These are phyloP conservation scores for Trichophyton benhamiae DNA, from an alignment of 2,329 filamentous ascomycete species.

Conservation along the genomic window DNA sequence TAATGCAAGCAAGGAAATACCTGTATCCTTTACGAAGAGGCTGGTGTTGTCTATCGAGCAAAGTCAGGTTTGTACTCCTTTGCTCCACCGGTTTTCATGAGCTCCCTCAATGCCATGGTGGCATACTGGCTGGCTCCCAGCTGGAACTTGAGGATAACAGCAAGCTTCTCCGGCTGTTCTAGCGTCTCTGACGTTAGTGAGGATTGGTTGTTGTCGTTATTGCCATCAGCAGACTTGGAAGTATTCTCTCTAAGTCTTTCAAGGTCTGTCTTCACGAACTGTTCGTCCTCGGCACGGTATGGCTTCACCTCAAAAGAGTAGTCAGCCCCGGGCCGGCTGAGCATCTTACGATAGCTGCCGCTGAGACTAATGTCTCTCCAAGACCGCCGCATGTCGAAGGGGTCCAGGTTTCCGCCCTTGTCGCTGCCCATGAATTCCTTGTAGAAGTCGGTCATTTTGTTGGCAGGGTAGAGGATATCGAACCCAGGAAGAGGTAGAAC, in stretches of 20 bases:
- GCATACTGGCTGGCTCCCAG: slow-evolving; percentile 71
- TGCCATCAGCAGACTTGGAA: slow-evolving; percentile 15
- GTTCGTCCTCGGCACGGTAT: slow-evolving; percentile 57
- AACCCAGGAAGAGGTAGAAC: slow-evolving; percentile 88
- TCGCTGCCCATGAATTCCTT: slow-evolving; percentile 70
- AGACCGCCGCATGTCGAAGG: slow-evolving; percentile 70
- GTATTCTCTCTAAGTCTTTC: slow-evolving; percentile 47
- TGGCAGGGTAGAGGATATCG: slow-evolving; percentile 74
- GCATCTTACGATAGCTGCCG: slow-evolving; percentile 75
- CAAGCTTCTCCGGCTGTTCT: slow-evolving; percentile 41
- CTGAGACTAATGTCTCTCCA: slow-evolving; percentile 82
- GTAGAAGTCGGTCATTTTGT: slow-evolving; percentile 76
- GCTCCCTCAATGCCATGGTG: slow-evolving; percentile 67
- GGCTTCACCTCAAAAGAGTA: slow-evolving; percentile 56
- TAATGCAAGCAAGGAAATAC: neutral
- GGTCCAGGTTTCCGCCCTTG: slow-evolving; percentile 66
- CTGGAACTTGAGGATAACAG: slow-evolving; percentile 60
- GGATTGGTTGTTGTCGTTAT: slow-evolving; percentile 12
- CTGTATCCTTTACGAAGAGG: neutral
- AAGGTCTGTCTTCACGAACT: slow-evolving; percentile 80
- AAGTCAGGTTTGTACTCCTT: slow-evolving; percentile 53
- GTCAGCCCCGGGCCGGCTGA: slow-evolving; percentile 54
- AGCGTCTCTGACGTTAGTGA: neutral
- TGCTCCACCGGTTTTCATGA: slow-evolving; percentile 57
- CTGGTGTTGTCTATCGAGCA: slow-evolving; percentile 29